A percentile compares a stretch with the other conserved stretches of the same genome.
Evolutionary conservation across 139 green algal species (phyloP).

Genomic region (Chlamydomonas sphaeroides): DNA sequence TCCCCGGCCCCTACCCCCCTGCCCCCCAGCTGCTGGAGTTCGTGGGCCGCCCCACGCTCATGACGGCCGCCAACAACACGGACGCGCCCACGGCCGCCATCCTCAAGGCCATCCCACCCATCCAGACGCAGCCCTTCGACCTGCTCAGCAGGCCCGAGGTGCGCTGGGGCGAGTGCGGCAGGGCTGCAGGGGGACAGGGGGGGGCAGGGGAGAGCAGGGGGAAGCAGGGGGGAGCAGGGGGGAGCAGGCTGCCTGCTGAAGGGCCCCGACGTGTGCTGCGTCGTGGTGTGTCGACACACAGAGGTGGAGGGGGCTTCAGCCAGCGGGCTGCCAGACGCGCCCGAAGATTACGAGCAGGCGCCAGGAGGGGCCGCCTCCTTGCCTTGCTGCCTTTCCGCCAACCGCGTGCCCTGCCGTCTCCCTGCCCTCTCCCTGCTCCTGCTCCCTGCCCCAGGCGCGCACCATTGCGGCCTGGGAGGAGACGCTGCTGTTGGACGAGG

Average conservation of each 20-base stretch:
- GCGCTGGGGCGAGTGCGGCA: background rate
- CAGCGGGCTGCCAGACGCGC: no score
- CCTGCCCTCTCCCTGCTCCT: no score
- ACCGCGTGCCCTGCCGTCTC: no score
- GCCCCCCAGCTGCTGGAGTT: constrained; percentile 53
- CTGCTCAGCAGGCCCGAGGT: constrained; percentile 40
- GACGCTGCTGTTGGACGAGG: constrained; percentile 57
- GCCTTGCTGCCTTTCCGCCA: no score
- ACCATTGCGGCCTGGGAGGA: constrained; percentile 48
- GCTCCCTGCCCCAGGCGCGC: constrained; percentile 5
- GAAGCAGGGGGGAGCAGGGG: no score
- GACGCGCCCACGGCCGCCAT: background rate
- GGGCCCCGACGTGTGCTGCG: no score
- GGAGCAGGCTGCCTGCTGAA: no score
- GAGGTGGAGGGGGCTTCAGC: no score
- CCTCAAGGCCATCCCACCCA: constrained; percentile 51
- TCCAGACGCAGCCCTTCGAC: constrained; percentile 64
- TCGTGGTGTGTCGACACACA: no score
- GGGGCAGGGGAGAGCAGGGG: background rate
- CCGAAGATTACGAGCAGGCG: no score
- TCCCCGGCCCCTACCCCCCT: background rate
- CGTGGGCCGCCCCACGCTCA: constrained; percentile 43
- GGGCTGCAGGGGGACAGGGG: no score
- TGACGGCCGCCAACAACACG: constrained; percentile 53
- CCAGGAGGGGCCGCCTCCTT: no score